Evolutionary conservation across 129 eudicot species (phyloP), one percentile per base, ranked within the genome.

Genomic region (Centella asiatica): DNA sequence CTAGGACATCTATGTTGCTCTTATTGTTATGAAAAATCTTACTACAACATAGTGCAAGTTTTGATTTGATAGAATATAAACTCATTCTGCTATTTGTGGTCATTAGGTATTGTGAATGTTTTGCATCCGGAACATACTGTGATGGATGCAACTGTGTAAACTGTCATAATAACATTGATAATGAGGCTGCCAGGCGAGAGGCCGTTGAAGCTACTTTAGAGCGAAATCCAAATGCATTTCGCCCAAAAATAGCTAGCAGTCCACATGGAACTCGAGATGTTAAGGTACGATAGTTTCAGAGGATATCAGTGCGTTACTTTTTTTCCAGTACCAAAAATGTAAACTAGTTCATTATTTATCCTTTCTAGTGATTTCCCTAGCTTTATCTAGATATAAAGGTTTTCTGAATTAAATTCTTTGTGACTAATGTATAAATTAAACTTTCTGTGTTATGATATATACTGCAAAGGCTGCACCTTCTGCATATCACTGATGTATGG

Each of bases 141-240:
- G 93, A 86, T 75, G 97, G 95, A 14, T 90, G 97, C 89, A 86
- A 86, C 69, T 90, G 97, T 73, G 86, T 76, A 48, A 86, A 90
- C 69, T 90, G 97, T 75, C 81, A 83, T 68, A 86, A 90, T 70
- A 90, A 90, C 64, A 87, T 86, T 47, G 95, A 90, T 49, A 80
- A 90, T 56, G 97, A 90, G 59, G 77, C 81, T 76, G 89, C 95
- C 45, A 79, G 97, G 60, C 77, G 93, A 57, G 97, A 90, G 52
- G 97, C 95, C 14, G 95, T 86, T 53, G 95, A 83, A 73, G 74
- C 87, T 51, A 86, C 95, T 20, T 76, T 90, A 60, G 97, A 90
- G 68, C 93, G 97, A 58, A 90, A 86, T 78, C 97, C 97, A 63
- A 78, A 86, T 72, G 97, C 97, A 45, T 90, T 90, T 53, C 79